Evolutionary conservation across 2,329 filamentous ascomycete genomes (phyloP).

Genomic region (Parasarocladium wereldwijsianum): DNA sequence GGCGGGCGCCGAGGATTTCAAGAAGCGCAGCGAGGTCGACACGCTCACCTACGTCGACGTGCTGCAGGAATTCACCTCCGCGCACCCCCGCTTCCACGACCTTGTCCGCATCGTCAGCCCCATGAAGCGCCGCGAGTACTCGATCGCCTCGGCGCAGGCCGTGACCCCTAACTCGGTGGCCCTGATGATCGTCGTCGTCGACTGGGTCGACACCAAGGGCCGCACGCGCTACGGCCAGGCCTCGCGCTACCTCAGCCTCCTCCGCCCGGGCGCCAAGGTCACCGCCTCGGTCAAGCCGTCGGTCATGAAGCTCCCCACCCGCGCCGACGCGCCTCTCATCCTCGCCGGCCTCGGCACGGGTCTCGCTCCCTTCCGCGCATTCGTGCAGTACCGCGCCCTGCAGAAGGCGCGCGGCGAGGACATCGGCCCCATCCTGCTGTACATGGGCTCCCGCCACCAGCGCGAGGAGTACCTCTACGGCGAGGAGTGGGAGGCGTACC

Average conservation of each 20-base stretch:
- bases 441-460: slow-evolving; percentile 94
- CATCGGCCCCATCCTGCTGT: slow-evolving; percentile 83
- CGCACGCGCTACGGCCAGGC: slow-evolving; percentile 87
- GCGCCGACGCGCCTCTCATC: slow-evolving; percentile 83
- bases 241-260: slow-evolving; percentile 70
- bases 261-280: slow-evolving; percentile 62
- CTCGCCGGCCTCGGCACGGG: slow-evolving; percentile 98
- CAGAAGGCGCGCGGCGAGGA: slow-evolving; percentile 95
- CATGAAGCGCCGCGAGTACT: slow-evolving; percentile 95
- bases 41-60: slow-evolving; percentile 85
- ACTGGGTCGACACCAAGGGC: slow-evolving; percentile 82
- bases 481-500: slow-evolving; percentile 98
- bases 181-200: slow-evolving; percentile 92
- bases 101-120: slow-evolving; percentile 76
- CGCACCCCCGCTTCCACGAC: slow-evolving; percentile 77
- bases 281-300: slow-evolving; percentile 94
- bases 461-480: slow-evolving; percentile 98
- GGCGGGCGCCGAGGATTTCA: slow-evolving; percentile 80
- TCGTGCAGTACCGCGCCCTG: slow-evolving; percentile 94
- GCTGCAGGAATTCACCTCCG: slow-evolving; percentile 77
- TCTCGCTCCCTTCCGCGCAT: slow-evolving; percentile 96
- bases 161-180: slow-evolving; percentile 82
- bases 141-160: slow-evolving; percentile 94
- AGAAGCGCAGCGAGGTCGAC: slow-evolving; percentile 80
- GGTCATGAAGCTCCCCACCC: slow-evolving; percentile 93